Evolutionary conservation across 1,284 basidiomycete genomes (phyloP).

Genomic region (Fomes fomentarius): DNA sequence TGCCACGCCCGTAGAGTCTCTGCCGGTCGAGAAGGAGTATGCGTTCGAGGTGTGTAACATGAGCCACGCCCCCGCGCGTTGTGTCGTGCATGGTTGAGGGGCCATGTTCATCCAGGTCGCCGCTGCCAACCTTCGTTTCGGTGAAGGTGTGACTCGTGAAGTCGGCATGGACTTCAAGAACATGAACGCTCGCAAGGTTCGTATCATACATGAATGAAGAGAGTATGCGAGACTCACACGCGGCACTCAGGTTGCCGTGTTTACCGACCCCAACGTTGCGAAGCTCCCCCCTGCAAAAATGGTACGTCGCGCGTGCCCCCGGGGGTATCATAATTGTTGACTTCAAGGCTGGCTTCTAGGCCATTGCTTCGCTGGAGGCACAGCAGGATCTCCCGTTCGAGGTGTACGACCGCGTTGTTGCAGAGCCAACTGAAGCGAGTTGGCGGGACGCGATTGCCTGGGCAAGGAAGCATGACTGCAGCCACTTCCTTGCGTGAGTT

Average conservation of each 20-base stretch:
- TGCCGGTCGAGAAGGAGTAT: slow-evolving; percentile 81
- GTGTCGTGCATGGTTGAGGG: background rate
- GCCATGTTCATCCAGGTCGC: slow-evolving; percentile 66
- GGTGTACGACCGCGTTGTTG: slow-evolving; percentile 82
- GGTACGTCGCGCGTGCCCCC: slow-evolving; percentile 46
- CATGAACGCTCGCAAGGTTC: slow-evolving; percentile 81
- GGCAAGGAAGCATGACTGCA: slow-evolving; percentile 85
- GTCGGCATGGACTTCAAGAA: slow-evolving; percentile 95
- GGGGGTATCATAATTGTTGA: background rate
- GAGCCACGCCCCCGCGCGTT: background rate
- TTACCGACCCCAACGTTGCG: slow-evolving; percentile 88
- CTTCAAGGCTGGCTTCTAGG: slow-evolving; percentile 45
- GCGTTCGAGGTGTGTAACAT: slow-evolving; percentile 83
- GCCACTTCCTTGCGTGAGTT: slow-evolving; percentile 88
- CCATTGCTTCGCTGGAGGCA: slow-evolving; percentile 77
- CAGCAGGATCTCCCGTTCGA: slow-evolving; percentile 79
- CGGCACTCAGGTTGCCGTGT: slow-evolving; percentile 79
- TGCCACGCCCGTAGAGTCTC: slow-evolving; percentile 81
- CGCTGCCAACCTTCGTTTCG: slow-evolving; percentile 89
- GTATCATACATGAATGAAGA: slow-evolving; percentile 13
- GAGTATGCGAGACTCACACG: slow-evolving; percentile 21
- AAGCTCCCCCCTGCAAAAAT: slow-evolving; percentile 84
- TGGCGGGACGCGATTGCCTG: slow-evolving; percentile 89
- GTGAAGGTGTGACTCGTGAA: slow-evolving; percentile 87
- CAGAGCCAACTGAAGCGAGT: slow-evolving; percentile 93